phyloP scores from a whole-genome alignment of 2,329 filamentous ascomycete species.

The Diplodia corticola region DNA sequence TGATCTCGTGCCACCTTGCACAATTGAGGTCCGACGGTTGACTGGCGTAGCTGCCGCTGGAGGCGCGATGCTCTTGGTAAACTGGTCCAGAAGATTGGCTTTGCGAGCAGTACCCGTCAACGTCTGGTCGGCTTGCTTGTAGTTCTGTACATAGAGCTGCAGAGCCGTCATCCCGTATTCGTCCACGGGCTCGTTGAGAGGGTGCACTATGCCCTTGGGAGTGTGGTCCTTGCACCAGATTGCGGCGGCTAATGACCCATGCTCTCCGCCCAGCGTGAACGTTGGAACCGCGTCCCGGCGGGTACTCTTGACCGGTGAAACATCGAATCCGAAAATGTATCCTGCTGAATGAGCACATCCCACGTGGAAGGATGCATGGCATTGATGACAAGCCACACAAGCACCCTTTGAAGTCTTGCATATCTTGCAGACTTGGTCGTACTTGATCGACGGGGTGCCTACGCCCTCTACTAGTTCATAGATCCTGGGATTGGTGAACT shows the following conservation, averaged over 20 bases:
- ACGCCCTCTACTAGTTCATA: slow-evolving; percentile 89
- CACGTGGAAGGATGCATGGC: slow-evolving; percentile 73
- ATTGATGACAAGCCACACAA: slow-evolving; percentile 79
- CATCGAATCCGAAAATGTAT: slow-evolving; percentile 84
- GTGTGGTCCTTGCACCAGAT: slow-evolving; percentile 91
- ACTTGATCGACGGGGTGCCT: slow-evolving; percentile 69
- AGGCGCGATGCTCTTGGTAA: slow-evolving; percentile 54
- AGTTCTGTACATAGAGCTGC: slow-evolving; percentile 82
- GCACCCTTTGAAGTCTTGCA: slow-evolving; percentile 78
- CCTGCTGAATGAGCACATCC: slow-evolving; percentile 85
- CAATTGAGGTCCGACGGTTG: slow-evolving; percentile 45
- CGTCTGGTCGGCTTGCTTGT: slow-evolving; percentile 90
- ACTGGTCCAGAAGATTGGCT: slow-evolving; percentile 72
- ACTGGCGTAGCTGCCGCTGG: slow-evolving; percentile 33
- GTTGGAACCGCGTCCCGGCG: slow-evolving; percentile 77
- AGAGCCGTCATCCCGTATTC: slow-evolving; percentile 74
- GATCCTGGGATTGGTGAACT: slow-evolving; percentile 81
- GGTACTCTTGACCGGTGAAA: slow-evolving; percentile 85
- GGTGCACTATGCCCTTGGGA: slow-evolving; percentile 70
- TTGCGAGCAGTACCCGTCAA: slow-evolving; percentile 92
- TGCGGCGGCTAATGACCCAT: slow-evolving; percentile 77
- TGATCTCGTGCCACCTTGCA: slow-evolving; percentile 36
- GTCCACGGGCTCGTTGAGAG: slow-evolving; percentile 73
- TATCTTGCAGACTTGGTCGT: slow-evolving; percentile 76
- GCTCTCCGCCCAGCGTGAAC: slow-evolving; percentile 74